Evolutionary conservation across 495 filamentous ascomycete genomes (phyloP).

Genomic region (Podospora pseudocomata): DNA sequence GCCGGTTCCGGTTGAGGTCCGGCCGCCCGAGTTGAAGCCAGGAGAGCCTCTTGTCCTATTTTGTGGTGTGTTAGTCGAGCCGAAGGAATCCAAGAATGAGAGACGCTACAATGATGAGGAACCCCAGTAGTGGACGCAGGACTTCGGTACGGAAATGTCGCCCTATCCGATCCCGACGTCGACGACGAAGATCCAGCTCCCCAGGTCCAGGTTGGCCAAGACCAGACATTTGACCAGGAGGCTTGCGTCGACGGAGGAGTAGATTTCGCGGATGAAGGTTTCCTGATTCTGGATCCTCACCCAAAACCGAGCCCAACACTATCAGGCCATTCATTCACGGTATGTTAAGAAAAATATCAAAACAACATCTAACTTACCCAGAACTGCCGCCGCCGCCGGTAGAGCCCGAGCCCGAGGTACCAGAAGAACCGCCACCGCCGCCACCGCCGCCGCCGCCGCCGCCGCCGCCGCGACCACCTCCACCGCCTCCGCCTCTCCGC

Average conservation of each 20-base stretch:
- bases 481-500: slow-evolving; percentile 53
- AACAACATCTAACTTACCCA: not conserved
- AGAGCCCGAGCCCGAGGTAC: no score
- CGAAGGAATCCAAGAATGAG: not conserved
- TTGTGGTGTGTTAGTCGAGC: not conserved
- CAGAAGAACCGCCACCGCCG: no score
- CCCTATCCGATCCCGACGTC: no score
- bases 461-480: slow-evolving; percentile 47
- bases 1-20: slow-evolving; percentile 64
- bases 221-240: not conserved
- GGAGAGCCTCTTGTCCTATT: not conserved
- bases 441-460: slow-evolving; percentile 28
- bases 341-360: slow-evolving; percentile 18
- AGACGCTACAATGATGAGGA: not conserved
- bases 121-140: not conserved
- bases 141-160: not conserved
- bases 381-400: not conserved
- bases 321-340: not conserved
- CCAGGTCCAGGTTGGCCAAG: no score
- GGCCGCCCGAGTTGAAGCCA: slow-evolving; percentile 52
- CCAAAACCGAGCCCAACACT: not conserved
- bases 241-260: not conserved
- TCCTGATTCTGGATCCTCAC: not conserved
- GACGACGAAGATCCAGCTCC: not conserved
- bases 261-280: not conserved